Percentiles rank a stretch among this genome's conserved stretches.
Conservation (phyloP, 805 yeast genomes). For the Priceomyces haplophilus region DNA sequence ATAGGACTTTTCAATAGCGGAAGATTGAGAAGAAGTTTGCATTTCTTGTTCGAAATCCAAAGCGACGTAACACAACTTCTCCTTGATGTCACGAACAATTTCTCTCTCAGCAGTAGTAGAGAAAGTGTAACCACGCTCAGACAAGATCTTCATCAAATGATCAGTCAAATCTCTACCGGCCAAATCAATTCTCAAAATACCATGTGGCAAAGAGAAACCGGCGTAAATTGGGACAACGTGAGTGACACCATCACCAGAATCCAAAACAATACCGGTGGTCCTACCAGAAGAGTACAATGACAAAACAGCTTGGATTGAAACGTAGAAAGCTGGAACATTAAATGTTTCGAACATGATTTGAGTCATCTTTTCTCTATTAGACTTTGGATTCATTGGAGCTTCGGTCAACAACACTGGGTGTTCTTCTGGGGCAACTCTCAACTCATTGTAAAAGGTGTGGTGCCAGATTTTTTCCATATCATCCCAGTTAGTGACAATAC, state of each 20-base stretch:
- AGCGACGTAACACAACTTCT: constrained; percentile 98
- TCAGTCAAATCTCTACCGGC: constrained; percentile 99
- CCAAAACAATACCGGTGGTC: constrained; percentile 99
- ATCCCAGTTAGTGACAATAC: constrained; percentile 77
- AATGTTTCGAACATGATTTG: constrained; percentile 99
- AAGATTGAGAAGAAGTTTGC: constrained; percentile 98
- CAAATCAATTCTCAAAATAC: constrained; percentile 96
- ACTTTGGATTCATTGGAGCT: constrained; percentile 99
- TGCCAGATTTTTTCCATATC: constrained; percentile 99
- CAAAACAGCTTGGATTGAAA: constrained; percentile 96
- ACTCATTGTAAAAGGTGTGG: constrained; percentile 99
- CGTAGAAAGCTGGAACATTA: constrained; percentile 99
- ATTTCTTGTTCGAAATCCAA: constrained; percentile 98
- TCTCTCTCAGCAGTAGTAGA: constrained; percentile 99
- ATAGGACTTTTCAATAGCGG: constrained; percentile 97
- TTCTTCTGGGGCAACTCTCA: constrained; percentile 99
- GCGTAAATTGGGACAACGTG: constrained; percentile 99
- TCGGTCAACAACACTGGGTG: constrained; percentile 99
- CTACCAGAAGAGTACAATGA: constrained; percentile 99
- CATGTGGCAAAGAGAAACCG: constrained; percentile 99
- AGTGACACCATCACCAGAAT: constrained; percentile 99
- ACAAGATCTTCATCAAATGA: constrained; percentile 95
- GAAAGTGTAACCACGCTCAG: constrained; percentile 99
- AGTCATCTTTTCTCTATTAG: constrained; percentile 99
- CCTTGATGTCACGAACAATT: constrained; percentile 92